These are phyloP conservation scores for Cenchrus americanus DNA, from an alignment of 176 grass and related monocot species.

Conservation along the genomic window DNA sequence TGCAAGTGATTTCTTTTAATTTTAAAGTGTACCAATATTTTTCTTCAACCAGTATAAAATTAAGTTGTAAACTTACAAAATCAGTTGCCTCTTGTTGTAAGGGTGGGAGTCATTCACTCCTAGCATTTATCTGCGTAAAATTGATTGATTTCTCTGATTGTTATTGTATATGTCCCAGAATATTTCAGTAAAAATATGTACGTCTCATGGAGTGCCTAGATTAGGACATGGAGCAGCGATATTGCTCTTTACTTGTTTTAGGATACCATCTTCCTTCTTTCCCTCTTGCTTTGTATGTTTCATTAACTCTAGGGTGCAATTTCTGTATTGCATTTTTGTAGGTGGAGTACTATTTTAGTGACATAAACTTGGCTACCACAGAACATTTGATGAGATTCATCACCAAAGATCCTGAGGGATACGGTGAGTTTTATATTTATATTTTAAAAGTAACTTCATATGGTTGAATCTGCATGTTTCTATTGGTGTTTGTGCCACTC, in stretches of 20 bases:
- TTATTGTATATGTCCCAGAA: too few relatives aligned
- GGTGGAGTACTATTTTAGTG: conserved; percentile 99
- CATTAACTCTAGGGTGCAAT: background rate
- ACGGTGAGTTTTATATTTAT: conserved; percentile 68
- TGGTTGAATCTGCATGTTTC: conserved; percentile 2
- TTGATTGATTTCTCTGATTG: background rate
- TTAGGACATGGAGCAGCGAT: background rate
- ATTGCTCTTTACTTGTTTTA: conserved; percentile 14
- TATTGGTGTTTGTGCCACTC: conserved; percentile 6
- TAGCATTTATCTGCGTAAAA: background rate
- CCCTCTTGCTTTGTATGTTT: conserved; percentile 18
- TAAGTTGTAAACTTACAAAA: background rate
- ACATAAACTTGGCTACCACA: conserved; percentile 87
- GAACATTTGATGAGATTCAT: conserved; percentile 98
- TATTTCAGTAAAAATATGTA: too few relatives aligned
- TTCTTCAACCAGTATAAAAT: background rate
- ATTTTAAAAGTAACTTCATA: conserved; percentile 9
- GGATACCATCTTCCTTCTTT: background rate
- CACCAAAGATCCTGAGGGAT: conserved; percentile 87
- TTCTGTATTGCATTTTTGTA: conserved; percentile 45
- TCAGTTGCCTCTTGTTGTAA: conserved; percentile 11
- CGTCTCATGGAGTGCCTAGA: background rate
- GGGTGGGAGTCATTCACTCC: background rate
- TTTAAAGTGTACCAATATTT: background rate
- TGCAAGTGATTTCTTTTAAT: background rate